Evolutionary conservation across 192 early-diverging fungal species (phyloP), one percentile per base, ranked within the genome.

Genomic region (Backusella morwellensis): DNA sequence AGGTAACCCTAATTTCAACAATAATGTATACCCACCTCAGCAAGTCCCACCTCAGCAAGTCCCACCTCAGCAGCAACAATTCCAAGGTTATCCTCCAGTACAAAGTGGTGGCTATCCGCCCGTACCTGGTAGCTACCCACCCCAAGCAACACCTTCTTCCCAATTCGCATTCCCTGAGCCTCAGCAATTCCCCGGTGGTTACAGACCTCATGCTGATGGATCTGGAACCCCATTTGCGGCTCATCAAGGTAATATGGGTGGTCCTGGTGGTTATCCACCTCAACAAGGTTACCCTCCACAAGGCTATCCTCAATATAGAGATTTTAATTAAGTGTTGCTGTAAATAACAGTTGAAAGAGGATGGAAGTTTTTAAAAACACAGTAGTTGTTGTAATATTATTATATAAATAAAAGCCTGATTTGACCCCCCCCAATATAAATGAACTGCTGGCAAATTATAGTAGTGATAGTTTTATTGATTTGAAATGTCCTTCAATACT

Each of bases 101-200:
- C 21, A 32, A 41, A 5, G n/a, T 5, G 68, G 38, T 12, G 68
- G 19, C 41, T 19, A 19, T 38, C 35, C n/a, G 8, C 19, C 34
- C 6, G 66, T 32, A 29, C 21, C 34, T 56, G 42, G 66, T 15
- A 14, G 32, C 11, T 36, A 69, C 11, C 68, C 68, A 36, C 68
- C 68, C 9, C 68, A 69, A 38, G 8, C 34, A 36, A 69, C 42
- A 0, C 42, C 14, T 17, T n/a, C 34, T 21, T 23, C 35, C 23
- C 35, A 38, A 70, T 70, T 70, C 35, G 8, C n/a, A 23, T 70
- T 70, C 35, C 68, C 68, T 70, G 36, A 70, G 21, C 68, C 68
- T 70, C 68, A 70, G 36, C 29, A 23, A 29, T 72, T 47, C 15
- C 40, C 70, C 0, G 3, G 14, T 34, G 44, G 70, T 0, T 72